phyloP scores from a whole-genome alignment of 768 basidiomycete species.

The Arthromyces matolae region DNA sequence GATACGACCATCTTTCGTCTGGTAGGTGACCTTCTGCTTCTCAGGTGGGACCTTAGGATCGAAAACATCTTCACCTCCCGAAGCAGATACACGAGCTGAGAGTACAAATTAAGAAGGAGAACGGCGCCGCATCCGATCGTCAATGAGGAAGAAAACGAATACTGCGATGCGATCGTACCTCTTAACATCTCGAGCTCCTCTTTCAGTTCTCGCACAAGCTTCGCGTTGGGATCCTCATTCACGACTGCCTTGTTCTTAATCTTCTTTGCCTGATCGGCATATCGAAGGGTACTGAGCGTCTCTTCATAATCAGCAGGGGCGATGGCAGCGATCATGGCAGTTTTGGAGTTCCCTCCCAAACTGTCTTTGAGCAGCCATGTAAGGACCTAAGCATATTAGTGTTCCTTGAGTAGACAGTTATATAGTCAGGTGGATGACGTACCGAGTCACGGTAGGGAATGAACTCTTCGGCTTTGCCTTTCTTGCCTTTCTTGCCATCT shows the following conservation, averaged over 20 bases:
- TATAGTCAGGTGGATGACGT: constrained; percentile 25
- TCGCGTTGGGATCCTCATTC: constrained; percentile 99
- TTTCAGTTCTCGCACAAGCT: constrained; percentile 97
- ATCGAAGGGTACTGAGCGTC: constrained; percentile 92
- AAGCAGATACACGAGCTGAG: constrained; percentile 70
- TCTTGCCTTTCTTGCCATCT: constrained; percentile 80
- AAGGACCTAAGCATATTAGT: constrained; percentile 57
- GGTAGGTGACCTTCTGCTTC: constrained; percentile 93
- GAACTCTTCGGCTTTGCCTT: constrained; percentile 87
- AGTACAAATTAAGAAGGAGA: constrained; percentile 10
- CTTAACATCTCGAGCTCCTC: constrained; percentile 94
- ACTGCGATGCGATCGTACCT: constrained; percentile 45
- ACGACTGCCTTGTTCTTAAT: constrained; percentile 99
- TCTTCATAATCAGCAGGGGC: constrained; percentile 99
- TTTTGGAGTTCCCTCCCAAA: constrained; percentile 95
- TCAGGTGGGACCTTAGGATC: constrained; percentile 89
- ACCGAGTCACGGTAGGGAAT: constrained; percentile 98
- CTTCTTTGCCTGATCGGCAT: constrained; percentile 99
- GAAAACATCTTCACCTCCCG: constrained; percentile 67
- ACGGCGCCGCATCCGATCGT: constrained; percentile 13
- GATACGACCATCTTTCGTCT: constrained; percentile 88
- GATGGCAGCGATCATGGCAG: constrained; percentile 99
- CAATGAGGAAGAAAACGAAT: constrained; percentile 10
- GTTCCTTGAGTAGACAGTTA: constrained; percentile 6
- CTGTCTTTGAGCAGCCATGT: constrained; percentile 99